Evolutionary conservation across 768 basidiomycete genomes (phyloP).

Genomic region (Pleurotus pulmonarius): DNA sequence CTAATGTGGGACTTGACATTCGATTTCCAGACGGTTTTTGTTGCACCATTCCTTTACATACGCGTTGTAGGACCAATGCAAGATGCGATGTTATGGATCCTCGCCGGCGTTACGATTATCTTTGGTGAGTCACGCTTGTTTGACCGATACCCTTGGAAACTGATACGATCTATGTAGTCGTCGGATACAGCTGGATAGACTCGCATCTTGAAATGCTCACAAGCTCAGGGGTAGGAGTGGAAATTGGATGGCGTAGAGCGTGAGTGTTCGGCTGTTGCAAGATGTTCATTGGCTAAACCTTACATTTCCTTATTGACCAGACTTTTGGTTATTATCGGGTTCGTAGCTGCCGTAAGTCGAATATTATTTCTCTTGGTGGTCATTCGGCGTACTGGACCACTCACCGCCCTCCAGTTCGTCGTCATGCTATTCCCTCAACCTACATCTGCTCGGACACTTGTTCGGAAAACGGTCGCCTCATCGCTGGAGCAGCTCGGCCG

Average conservation of each 20-base stretch:
- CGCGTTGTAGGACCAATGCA: slow-evolving; percentile 44
- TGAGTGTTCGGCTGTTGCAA: not conserved
- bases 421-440: slow-evolving; percentile 45
- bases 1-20: too few species aligned
- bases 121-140: not conserved
- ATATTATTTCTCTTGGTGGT: too few species aligned
- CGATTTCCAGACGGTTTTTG: slow-evolving; percentile 30
- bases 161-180: slow-evolving; percentile 36
- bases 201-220: slow-evolving; percentile 39
- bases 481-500: slow-evolving; percentile 29
- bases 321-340: slow-evolving; percentile 40
- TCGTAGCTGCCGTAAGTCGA: slow-evolving; percentile 33
- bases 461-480: slow-evolving; percentile 37
- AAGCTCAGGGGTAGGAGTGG: slow-evolving; percentile 50
- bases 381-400: not conserved
- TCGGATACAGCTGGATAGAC: slow-evolving; percentile 58
- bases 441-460: slow-evolving; percentile 36
- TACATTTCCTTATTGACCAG: slow-evolving; percentile 14
- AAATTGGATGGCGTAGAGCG: slow-evolving; percentile 37
- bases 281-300: not conserved
- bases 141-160: not conserved
- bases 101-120: slow-evolving; percentile 29
- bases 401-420: slow-evolving; percentile 25
- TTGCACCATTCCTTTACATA: slow-evolving; percentile 44
- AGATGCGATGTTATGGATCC: slow-evolving; percentile 30